Conservation (phyloP, 176 grass and related monocot genomes). For the Cenchrus fungigraminus region DNA sequence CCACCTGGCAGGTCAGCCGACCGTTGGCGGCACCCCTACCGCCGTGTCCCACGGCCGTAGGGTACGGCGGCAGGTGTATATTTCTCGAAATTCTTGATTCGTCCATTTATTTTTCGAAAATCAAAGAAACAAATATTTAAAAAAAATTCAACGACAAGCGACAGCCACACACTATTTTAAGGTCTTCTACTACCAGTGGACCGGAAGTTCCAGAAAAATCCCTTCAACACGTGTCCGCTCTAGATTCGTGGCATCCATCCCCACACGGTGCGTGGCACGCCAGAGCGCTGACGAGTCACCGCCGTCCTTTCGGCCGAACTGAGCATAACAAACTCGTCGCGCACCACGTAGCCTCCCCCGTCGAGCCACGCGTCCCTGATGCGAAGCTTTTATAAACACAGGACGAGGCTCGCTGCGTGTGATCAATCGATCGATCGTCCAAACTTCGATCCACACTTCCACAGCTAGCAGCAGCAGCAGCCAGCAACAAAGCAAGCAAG, state of each 20-base stretch:
- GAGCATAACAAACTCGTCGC: background rate
- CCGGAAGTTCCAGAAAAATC: slow-evolving; percentile 7
- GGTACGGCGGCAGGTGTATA: too few relatives aligned
- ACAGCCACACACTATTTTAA: too few relatives aligned
- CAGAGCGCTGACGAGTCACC: slow-evolving; percentile 8
- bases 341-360: slow-evolving; percentile 3
- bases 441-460: background rate
- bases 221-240: slow-evolving; percentile 1
- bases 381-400: background rate
- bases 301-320: background rate
- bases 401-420: background rate
- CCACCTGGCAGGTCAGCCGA: too few relatives aligned
- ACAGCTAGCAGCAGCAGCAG: too few relatives aligned
- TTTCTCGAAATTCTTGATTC: too few relatives aligned
- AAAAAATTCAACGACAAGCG: too few relatives aligned
- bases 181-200: too few relatives aligned
- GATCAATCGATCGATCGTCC: background rate
- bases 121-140: too few relatives aligned
- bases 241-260: background rate
- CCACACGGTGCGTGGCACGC: slow-evolving; percentile 18
- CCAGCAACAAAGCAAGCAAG: background rate
- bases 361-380: slow-evolving; percentile 21
- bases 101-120: too few relatives aligned
- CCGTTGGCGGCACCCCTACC: too few relatives aligned
- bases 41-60: too few relatives aligned